Conservation (phyloP, 768 basidiomycete species). For the Rhizopogon sp. region DNA sequence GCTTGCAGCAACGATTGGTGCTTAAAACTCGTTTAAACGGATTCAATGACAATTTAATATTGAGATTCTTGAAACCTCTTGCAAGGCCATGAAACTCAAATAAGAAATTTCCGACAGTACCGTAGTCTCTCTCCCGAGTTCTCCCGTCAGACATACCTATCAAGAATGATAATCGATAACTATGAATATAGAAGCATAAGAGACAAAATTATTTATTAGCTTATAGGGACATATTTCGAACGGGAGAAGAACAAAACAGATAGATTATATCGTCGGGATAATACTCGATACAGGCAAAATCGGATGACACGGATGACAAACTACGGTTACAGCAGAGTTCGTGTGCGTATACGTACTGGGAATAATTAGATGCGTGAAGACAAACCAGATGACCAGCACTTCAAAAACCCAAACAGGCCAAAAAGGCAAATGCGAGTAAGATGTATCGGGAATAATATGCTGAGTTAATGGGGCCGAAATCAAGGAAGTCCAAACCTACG, state of each 20-base stretch:
- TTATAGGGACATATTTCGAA: not conserved
- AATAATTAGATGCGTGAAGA: not conserved
- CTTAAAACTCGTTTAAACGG: no score
- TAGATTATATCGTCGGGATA: not conserved
- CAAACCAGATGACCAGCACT: not conserved
- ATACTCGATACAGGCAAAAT: conserved; percentile 1
- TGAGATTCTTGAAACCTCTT: no score
- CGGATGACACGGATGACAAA: not conserved
- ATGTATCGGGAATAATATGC: not conserved
- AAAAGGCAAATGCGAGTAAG: not conserved
- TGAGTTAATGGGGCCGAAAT: not conserved
- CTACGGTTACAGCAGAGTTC: not conserved
- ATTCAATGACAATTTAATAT: no score
- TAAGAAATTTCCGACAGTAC: no score
- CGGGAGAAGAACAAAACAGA: not conserved
- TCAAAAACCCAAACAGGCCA: not conserved
- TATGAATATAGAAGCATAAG: no score
- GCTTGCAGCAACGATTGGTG: no score
- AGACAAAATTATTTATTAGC: no score
- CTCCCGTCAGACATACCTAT: no score
- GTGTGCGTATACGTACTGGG: not conserved
- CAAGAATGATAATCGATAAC: no score
- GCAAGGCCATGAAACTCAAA: no score
- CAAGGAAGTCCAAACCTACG: not conserved
- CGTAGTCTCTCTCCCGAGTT: no score